phyloP scores from a whole-genome alignment of 2,329 filamentous ascomycete genomes.

The Teratosphaeria viscida region DNA sequence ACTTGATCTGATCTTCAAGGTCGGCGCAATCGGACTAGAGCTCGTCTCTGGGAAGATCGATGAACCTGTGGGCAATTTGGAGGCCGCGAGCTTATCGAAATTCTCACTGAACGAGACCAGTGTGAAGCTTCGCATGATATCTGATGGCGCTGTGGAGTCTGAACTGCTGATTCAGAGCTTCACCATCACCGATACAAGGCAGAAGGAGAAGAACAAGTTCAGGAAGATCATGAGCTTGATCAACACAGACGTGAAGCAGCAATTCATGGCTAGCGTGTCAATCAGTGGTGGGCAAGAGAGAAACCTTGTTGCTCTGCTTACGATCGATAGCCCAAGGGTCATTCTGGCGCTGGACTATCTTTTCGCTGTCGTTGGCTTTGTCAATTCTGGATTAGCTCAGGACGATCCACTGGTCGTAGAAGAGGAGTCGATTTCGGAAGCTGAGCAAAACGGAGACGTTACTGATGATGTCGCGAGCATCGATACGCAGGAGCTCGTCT shows the following conservation, averaged over 20 bases:
- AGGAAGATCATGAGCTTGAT: slow-evolving; percentile 95
- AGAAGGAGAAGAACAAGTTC: slow-evolving; percentile 85
- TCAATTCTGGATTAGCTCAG: slow-evolving; percentile 55
- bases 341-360: slow-evolving; percentile 95
- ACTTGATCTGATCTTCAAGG: slow-evolving; percentile 81
- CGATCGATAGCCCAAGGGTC: slow-evolving; percentile 84
- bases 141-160: slow-evolving; percentile 80
- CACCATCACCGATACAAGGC: slow-evolving; percentile 87
- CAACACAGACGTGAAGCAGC: slow-evolving; percentile 83
- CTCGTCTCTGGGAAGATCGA: slow-evolving; percentile 67
- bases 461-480: slow-evolving; percentile 38
- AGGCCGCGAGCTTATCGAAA: slow-evolving; percentile 73
- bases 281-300: slow-evolving; percentile 77
- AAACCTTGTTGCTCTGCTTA: slow-evolving; percentile 80
- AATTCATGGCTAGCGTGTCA: slow-evolving; percentile 95
- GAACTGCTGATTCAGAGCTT: slow-evolving; percentile 91
- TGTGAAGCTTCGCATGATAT: slow-evolving; percentile 85
- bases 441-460: slow-evolving; percentile 35
- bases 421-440: slow-evolving; percentile 28
- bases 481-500: slow-evolving; percentile 20
- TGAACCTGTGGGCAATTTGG: slow-evolving; percentile 66
- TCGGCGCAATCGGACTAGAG: slow-evolving; percentile 79
- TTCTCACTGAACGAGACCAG: slow-evolving; percentile 92
- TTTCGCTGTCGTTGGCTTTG: slow-evolving; percentile 76
- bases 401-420: slow-evolving; percentile 50